Evolutionary conservation across 306 rosid genomes (phyloP).

Genomic region (Morella rubra): DNA sequence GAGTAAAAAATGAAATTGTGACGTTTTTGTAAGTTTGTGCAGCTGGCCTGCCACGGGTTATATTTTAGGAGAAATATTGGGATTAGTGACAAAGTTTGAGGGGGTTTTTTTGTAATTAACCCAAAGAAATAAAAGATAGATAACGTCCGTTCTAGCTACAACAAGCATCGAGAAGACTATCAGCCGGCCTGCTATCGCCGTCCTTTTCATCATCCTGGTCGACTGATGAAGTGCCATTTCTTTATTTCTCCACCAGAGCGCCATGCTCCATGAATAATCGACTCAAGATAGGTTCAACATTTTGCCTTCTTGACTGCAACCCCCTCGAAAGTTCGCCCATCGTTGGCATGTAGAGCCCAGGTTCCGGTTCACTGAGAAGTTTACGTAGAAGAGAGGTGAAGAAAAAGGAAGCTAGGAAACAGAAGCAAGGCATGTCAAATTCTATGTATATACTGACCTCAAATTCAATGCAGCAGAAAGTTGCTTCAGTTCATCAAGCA

Average conservation of each 20-base stretch:
- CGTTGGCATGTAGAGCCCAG: neutral
- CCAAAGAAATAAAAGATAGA: too few relatives aligned
- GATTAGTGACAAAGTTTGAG: too few relatives aligned
- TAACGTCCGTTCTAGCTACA: too few relatives aligned
- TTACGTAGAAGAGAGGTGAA: neutral
- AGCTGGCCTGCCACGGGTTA: too few relatives aligned
- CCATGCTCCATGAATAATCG: neutral
- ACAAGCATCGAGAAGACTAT: too few relatives aligned
- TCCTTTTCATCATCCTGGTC: neutral
- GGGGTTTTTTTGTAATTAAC: too few relatives aligned
- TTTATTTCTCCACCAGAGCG: neutral
- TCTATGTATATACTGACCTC: slow-evolving; percentile 21
- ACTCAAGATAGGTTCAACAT: slow-evolving; percentile 10
- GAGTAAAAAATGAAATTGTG: too few relatives aligned
- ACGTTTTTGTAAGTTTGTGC: too few relatives aligned
- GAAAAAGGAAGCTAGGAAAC: neutral
- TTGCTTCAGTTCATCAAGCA: slow-evolving; percentile 31
- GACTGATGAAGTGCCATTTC: neutral
- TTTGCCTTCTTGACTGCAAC: slow-evolving; percentile 12
- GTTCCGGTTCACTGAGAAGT: neutral
- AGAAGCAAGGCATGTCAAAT: neutral
- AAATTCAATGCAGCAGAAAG: slow-evolving; percentile 26
- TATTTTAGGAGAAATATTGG: too few relatives aligned
- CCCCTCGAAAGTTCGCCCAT: slow-evolving; percentile 10
- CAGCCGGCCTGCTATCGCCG: too few relatives aligned